Evolutionary conservation across 148 eudicot genomes (phyloP).

Genomic region (Rheum nobile): DNA sequence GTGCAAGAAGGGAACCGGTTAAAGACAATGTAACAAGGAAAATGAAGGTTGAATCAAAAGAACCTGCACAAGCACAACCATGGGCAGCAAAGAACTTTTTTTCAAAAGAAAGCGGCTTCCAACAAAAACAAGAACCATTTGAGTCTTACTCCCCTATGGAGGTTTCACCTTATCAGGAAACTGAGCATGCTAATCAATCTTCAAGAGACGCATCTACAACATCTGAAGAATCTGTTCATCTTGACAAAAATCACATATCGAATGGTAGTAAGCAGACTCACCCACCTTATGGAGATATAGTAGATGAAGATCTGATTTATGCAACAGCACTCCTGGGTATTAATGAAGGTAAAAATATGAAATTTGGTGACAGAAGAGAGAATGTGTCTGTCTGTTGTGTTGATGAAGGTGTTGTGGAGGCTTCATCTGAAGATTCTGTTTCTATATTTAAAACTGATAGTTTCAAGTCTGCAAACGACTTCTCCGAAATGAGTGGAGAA

Average conservation of each 20-base stretch:
- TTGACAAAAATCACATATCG: slow-evolving; percentile 17
- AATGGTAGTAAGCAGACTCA: slow-evolving; percentile 12
- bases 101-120: slow-evolving; percentile 24
- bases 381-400: slow-evolving; percentile 17
- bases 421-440: slow-evolving; percentile 26
- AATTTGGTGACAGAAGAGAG: slow-evolving; percentile 14
- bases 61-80: slow-evolving; percentile 21
- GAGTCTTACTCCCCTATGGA: slow-evolving; percentile 89
- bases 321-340: slow-evolving; percentile 48
- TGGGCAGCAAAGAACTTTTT: slow-evolving; percentile 25
- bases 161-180: slow-evolving; percentile 64
- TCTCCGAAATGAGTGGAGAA: slow-evolving; percentile 42
- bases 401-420: slow-evolving; percentile 19
- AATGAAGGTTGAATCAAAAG: slow-evolving; percentile 36
- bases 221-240: slow-evolving; percentile 25
- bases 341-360: slow-evolving; percentile 29
- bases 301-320: slow-evolving; percentile 42
- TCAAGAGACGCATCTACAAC: slow-evolving; percentile 39
- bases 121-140: slow-evolving; percentile 27
- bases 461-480: slow-evolving; percentile 52
- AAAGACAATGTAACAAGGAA: slow-evolving; percentile 50
- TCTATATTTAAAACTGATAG: slow-evolving; percentile 54
- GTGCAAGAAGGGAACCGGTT: slow-evolving; percentile 34
- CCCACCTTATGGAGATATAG: slow-evolving; percentile 16
- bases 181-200: slow-evolving; percentile 16